A percentile compares a stretch with the other conserved stretches of the same genome.
Conservation (phyloP, 306 rosid species). For the Canavalia ensiformis region DNA sequence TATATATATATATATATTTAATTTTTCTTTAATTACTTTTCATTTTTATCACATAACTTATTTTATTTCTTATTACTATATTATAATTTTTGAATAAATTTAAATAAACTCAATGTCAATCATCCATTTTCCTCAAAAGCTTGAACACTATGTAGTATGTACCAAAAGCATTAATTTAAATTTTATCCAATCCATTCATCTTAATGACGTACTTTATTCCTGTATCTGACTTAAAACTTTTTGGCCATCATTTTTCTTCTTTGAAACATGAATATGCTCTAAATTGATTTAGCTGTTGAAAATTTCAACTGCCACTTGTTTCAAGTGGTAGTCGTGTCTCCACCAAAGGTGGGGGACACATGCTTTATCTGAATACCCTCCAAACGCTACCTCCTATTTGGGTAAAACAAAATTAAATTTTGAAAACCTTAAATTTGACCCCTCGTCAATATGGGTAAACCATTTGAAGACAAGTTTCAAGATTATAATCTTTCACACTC, state of each 20-base stretch:
- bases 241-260: background rate
- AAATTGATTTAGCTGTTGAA: slow-evolving; percentile 49
- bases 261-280: slow-evolving; percentile 28
- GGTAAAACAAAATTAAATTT: slow-evolving; percentile 1
- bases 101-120: too few species aligned
- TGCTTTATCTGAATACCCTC: background rate
- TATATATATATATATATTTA: too few species aligned
- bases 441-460: slow-evolving; percentile 15
- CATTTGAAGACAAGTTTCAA: slow-evolving; percentile 44
- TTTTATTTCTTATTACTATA: too few species aligned
- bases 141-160: background rate
- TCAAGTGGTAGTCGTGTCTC: slow-evolving; percentile 40
- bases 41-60: too few species aligned
- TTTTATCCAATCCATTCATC: background rate
- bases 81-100: too few species aligned
- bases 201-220: background rate
- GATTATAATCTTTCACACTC: slow-evolving; percentile 39
- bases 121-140: background rate
- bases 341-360: slow-evolving; percentile 48
- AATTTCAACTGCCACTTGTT: slow-evolving; percentile 41
- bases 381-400: slow-evolving; percentile 23
- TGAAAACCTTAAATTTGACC: slow-evolving; percentile 20
- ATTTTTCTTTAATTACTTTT: too few species aligned
- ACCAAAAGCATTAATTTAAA: background rate
- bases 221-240: background rate